Conservation (phyloP, 129 eudicot genomes). For the Flaveria robusta region DNA sequence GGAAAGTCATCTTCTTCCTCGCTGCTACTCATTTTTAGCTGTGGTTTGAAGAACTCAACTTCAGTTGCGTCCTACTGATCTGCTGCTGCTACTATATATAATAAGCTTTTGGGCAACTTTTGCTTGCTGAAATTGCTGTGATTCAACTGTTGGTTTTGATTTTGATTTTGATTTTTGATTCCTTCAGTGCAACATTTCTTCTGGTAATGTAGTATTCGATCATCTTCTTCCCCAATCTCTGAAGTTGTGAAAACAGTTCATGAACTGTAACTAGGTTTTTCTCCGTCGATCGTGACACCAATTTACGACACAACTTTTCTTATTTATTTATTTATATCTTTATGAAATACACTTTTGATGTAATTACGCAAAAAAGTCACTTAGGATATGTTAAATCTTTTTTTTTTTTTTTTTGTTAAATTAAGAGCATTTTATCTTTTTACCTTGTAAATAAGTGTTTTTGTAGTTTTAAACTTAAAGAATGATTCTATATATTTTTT, state of each 20-base stretch:
- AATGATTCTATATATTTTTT: no score
- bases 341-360: no score
- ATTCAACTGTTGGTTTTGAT: background rate
- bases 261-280: constrained; percentile 7
- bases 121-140: constrained; percentile 8
- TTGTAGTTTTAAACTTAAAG: no score
- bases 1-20: constrained; percentile 94
- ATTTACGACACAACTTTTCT: background rate
- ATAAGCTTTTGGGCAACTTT: constrained; percentile 21
- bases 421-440: no score
- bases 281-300: constrained; percentile 1
- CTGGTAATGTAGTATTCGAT: background rate
- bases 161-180: background rate
- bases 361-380: no score
- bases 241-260: background rate
- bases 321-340: no score
- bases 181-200: background rate
- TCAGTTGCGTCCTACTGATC: constrained; percentile 15
- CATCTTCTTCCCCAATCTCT: background rate
- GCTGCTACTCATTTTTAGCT: constrained; percentile 74
- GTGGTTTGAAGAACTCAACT: constrained; percentile 31
- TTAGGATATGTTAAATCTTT: no score
- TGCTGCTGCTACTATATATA: constrained; percentile 14
- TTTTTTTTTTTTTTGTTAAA: no score
- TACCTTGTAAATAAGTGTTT: no score